Conservation (phyloP, 345 rosid genomes). For the Cardamine chenopodiifolia region DNA sequence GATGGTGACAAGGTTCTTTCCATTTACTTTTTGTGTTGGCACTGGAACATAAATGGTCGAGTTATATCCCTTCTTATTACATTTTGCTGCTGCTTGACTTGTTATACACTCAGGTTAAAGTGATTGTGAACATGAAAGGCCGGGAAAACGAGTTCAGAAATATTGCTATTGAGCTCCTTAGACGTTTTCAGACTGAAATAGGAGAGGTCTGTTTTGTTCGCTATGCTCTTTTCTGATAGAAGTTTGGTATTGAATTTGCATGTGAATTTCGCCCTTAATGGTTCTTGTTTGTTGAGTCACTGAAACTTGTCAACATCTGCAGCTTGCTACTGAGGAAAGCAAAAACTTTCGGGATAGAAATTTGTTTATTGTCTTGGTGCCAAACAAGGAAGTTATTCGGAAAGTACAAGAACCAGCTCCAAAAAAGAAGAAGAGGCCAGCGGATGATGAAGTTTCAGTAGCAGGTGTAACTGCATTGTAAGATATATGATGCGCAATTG, state of each 20-base stretch:
- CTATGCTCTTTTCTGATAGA: not conserved
- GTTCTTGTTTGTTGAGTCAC: not conserved
- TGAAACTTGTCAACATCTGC: constrained; percentile 37
- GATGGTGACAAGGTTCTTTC: constrained; percentile 84
- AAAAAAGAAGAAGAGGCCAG: constrained; percentile 60
- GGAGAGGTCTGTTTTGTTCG: constrained; percentile 65
- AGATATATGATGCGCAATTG: constrained; percentile 10
- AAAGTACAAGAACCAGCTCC: constrained; percentile 66
- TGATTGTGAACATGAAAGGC: constrained; percentile 87
- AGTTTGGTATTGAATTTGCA: not conserved
- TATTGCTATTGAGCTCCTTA: constrained; percentile 78
- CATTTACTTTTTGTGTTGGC: not conserved
- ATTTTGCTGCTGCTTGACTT: constrained; percentile 19
- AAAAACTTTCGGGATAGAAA: constrained; percentile 75
- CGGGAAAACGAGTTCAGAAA: constrained; percentile 91
- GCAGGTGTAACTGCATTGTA: constrained; percentile 26
- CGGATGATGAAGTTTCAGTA: constrained; percentile 62
- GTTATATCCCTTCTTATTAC: not conserved
- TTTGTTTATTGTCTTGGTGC: constrained; percentile 75
- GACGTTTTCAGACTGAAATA: constrained; percentile 79
- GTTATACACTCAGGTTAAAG: constrained; percentile 74
- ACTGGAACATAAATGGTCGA: not conserved
- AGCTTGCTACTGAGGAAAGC: constrained; percentile 90
- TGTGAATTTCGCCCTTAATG: not conserved
- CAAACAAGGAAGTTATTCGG: constrained; percentile 69